Percentiles rank a stretch among this genome's conserved stretches.
Conservation (phyloP, 148 eudicot species). For the Camellia granthamiana region DNA sequence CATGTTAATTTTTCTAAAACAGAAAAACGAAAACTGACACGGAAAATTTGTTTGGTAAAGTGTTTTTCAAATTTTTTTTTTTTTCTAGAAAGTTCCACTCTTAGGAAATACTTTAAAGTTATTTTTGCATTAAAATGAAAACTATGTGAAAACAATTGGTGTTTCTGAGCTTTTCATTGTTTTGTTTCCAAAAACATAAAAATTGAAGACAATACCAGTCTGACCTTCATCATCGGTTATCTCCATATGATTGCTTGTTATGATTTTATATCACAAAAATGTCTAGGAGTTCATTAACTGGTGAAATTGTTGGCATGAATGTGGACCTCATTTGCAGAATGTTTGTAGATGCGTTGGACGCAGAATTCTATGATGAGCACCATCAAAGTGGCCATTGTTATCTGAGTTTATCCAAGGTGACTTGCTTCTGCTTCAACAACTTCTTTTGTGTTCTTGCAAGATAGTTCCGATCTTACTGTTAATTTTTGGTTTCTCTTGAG, state of each 20-base stretch:
- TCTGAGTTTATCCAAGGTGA: conserved; percentile 75
- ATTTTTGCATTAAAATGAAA: too few relatives aligned
- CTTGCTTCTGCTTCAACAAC: not conserved
- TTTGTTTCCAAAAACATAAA: too few relatives aligned
- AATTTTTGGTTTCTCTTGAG: not conserved
- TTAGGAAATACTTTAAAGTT: too few relatives aligned
- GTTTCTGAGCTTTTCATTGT: too few relatives aligned
- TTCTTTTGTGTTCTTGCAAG: not conserved
- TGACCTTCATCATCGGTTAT: not conserved
- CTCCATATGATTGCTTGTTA: not conserved
- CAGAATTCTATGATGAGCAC: conserved; percentile 66
- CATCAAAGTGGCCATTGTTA: conserved; percentile 61
- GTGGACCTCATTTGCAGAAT: conserved; percentile 49
- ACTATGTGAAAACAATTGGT: too few relatives aligned
- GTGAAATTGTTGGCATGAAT: not conserved
- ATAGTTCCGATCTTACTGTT: not conserved
- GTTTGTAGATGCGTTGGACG: conserved; percentile 82
- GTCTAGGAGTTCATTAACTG: not conserved
- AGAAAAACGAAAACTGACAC: too few relatives aligned
- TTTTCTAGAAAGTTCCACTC: too few relatives aligned
- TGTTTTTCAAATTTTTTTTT: too few relatives aligned
- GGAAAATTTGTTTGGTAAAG: too few relatives aligned
- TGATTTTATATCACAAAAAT: not conserved
- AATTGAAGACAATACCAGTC: too few relatives aligned
- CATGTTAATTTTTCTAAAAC: too few relatives aligned